A percentile compares a stretch with the other conserved stretches of the same genome.
phyloP scores from a whole-genome alignment of 345 rosid genomes.

The Adansonia digitata region DNA sequence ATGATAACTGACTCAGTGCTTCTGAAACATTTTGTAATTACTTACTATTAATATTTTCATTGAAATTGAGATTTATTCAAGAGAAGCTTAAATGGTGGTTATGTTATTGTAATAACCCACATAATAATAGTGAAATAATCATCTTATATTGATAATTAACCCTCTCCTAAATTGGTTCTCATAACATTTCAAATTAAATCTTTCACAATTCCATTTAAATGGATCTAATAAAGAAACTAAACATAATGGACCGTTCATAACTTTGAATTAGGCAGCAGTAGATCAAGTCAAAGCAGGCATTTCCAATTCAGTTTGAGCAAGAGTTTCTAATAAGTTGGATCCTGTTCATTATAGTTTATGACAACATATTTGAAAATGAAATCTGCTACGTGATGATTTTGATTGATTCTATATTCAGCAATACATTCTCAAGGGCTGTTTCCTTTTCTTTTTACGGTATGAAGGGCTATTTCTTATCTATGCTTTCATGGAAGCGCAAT shows the following conservation, averaged over 20 bases:
- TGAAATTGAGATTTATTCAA: not conserved
- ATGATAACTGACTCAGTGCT: not conserved
- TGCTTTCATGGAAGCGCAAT: not conserved
- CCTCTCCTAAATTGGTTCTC: not conserved
- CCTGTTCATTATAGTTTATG: not conserved
- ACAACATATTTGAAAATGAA: not conserved
- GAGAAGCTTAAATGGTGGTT: not conserved
- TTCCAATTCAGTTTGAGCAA: not conserved
- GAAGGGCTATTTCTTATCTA: not conserved
- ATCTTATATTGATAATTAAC: not conserved
- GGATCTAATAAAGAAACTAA: not conserved
- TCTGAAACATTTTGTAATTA: not conserved
- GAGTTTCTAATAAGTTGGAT: not conserved
- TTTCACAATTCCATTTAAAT: not conserved
- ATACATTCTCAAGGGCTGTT: not conserved
- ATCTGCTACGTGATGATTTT: not conserved
- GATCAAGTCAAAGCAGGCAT: not conserved
- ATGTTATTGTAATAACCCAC: not conserved
- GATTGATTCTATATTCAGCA: not conserved
- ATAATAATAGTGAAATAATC: not conserved
- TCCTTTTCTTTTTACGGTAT: not conserved
- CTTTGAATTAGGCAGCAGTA: not conserved
- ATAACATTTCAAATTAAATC: not conserved
- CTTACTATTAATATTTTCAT: not conserved
- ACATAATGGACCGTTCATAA: not conserved